Conservation (phyloP, 23 red algal genomes). For the Pyropia haitanensis region DNA sequence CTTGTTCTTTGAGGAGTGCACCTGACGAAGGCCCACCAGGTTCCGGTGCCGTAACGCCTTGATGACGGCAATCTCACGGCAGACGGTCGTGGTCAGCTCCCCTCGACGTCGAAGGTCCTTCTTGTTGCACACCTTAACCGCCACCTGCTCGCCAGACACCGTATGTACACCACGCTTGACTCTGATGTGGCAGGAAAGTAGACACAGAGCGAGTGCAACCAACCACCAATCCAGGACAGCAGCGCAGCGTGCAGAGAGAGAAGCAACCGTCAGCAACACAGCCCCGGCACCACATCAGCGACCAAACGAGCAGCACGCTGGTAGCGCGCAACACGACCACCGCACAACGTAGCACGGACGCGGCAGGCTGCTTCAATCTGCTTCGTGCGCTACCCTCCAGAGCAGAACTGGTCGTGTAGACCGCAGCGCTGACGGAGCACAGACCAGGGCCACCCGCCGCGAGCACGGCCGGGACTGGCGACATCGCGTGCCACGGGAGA, state of each 20-base stretch:
- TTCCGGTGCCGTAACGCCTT: conserved; percentile 86
- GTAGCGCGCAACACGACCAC: no score
- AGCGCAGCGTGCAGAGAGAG: no score
- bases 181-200: background rate
- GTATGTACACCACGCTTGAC: conserved; percentile 71
- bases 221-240: no score
- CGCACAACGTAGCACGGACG: background rate
- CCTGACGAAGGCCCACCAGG: conserved; percentile 79
- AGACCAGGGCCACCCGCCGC: no score
- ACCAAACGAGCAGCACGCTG: background rate
- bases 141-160: conserved; percentile 71
- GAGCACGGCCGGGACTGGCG: no score
- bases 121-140: conserved; percentile 77
- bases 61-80: conserved; percentile 95
- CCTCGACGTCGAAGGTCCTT: conserved; percentile 49
- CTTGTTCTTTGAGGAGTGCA: conserved; percentile 80
- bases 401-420: no score
- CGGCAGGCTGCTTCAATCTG: background rate
- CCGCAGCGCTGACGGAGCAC: no score
- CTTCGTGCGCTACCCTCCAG: no score
- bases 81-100: conserved; percentile 71
- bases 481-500: no score
- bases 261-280: background rate
- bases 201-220: no score
- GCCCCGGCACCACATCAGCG: conserved; percentile 42